These are phyloP conservation scores for Sugiyamaella pinicola DNA, from an alignment of 1,139 yeast genomes.

Conservation along the genomic window DNA sequence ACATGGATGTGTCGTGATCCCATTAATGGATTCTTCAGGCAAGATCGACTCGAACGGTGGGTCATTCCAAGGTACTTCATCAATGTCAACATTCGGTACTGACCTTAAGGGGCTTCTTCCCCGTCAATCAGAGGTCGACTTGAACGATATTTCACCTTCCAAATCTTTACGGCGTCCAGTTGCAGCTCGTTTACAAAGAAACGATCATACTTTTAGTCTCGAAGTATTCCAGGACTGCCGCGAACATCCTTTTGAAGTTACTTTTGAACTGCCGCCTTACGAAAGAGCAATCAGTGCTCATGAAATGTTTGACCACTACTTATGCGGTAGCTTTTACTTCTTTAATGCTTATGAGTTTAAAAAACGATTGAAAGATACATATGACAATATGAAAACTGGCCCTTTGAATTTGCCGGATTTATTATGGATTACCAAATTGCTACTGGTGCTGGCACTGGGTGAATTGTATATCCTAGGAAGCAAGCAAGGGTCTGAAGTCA, in stretches of 20 bases:
- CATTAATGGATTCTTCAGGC: slow-evolving; percentile 17
- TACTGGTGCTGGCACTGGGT: slow-evolving; percentile 77
- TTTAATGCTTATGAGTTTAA: slow-evolving; percentile 66
- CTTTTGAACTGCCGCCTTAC: slow-evolving; percentile 61
- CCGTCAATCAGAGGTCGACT: slow-evolving; percentile 27
- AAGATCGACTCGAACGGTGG: slow-evolving; percentile 16
- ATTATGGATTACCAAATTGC: slow-evolving; percentile 74
- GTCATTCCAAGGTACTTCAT: slow-evolving; percentile 26
- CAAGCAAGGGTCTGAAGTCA: neutral
- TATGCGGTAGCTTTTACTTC: slow-evolving; percentile 84
- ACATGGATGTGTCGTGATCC: slow-evolving; percentile 18
- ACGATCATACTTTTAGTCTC: slow-evolving; percentile 10
- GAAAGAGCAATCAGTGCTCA: slow-evolving; percentile 74
- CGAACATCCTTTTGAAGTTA: slow-evolving; percentile 20
- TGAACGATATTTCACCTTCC: slow-evolving; percentile 18
- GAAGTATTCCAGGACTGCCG: slow-evolving; percentile 17
- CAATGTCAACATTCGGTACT: slow-evolving; percentile 29
- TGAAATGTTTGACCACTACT: slow-evolving; percentile 74
- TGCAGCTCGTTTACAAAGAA: slow-evolving; percentile 10
- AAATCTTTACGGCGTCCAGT: slow-evolving; percentile 11
- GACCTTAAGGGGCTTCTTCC: slow-evolving; percentile 30
- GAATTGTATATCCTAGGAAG: slow-evolving; percentile 59
- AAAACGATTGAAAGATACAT: slow-evolving; percentile 26
- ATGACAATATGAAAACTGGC: slow-evolving; percentile 19
- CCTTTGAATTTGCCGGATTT: slow-evolving; percentile 25